Conservation (phyloP, 78 protist species). For the Pirum gemmata region DNA sequence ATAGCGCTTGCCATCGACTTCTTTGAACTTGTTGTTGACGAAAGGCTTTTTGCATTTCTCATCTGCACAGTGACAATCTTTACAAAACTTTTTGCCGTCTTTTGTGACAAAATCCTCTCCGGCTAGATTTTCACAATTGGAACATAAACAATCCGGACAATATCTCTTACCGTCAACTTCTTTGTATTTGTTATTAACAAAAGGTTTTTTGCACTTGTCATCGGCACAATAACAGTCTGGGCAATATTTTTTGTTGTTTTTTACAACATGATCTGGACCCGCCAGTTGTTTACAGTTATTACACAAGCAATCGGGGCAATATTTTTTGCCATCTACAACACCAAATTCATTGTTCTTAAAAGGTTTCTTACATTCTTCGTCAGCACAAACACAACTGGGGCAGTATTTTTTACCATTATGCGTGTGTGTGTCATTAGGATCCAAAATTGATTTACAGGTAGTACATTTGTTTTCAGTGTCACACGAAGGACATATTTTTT, state of each 20-base stretch:
- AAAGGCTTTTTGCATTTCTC: slow-evolving; percentile 26
- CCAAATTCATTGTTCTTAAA: slow-evolving; percentile 15
- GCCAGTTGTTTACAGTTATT: slow-evolving; percentile 10
- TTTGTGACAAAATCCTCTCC: neutral
- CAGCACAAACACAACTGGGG: slow-evolving; percentile 31
- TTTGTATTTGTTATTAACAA: slow-evolving; percentile 38
- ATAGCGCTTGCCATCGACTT: slow-evolving; percentile 36
- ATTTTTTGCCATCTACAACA: slow-evolving; percentile 26
- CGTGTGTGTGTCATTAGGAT: neutral
- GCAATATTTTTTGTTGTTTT: slow-evolving; percentile 23
- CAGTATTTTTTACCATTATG: slow-evolving; percentile 36
- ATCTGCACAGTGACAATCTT: slow-evolving; percentile 19
- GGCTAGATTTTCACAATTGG: neutral
- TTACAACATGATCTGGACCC: slow-evolving; percentile 1
- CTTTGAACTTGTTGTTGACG: slow-evolving; percentile 7
- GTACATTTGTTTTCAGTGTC: slow-evolving; percentile 26
- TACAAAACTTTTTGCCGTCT: slow-evolving; percentile 40
- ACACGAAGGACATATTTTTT: slow-evolving; percentile 23
- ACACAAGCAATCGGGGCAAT: slow-evolving; percentile 46
- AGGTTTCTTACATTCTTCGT: slow-evolving; percentile 21
- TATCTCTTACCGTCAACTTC: slow-evolving; percentile 39
- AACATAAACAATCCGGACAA: slow-evolving; percentile 38
- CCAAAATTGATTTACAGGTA: neutral
- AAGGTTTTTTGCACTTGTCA: slow-evolving; percentile 14
- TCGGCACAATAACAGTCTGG: slow-evolving; percentile 35